These are phyloP conservation scores for Suhomyces canberraensis DNA, from an alignment of 805 yeast species.

Conservation along the genomic window DNA sequence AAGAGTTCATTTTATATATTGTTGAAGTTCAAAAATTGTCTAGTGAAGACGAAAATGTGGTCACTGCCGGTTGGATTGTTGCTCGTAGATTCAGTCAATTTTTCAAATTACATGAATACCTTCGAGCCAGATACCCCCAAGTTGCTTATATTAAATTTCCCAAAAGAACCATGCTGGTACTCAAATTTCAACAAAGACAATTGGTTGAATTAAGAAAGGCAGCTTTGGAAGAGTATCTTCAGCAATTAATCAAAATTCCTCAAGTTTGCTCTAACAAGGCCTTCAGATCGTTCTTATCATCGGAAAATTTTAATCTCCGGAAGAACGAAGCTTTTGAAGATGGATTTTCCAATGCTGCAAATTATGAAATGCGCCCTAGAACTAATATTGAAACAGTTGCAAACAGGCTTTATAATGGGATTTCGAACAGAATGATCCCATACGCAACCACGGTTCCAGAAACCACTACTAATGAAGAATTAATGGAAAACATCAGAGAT, in stretches of 20 bases:
- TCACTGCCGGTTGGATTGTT: constrained; percentile 82
- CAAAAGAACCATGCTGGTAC: constrained; percentile 56
- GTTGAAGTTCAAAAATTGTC: constrained; percentile 65
- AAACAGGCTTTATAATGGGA: constrained; percentile 31
- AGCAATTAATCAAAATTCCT: constrained; percentile 53
- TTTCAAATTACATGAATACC: constrained; percentile 62
- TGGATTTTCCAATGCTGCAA: constrained; percentile 7
- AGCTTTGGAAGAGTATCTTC: constrained; percentile 61
- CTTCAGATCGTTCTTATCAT: constrained; percentile 74
- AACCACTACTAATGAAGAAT: constrained; percentile 10
- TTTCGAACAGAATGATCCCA: constrained; percentile 14
- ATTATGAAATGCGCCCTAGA: constrained; percentile 5
- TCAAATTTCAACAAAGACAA: constrained; percentile 65
- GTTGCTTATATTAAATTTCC: constrained; percentile 54
- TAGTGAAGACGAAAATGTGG: constrained; percentile 38
- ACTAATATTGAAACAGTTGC: constrained; percentile 29
- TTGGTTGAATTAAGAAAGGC: constrained; percentile 61
- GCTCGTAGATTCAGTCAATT: constrained; percentile 88
- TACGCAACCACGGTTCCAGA: constrained; percentile 1
- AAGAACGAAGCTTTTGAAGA: constrained; percentile 28
- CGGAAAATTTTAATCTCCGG: constrained; percentile 51
- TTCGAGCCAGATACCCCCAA: constrained; percentile 50
- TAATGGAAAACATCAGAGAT: constrained; percentile 36
- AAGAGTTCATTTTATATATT: constrained; percentile 65
- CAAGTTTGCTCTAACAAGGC: constrained; percentile 71